Conservation (phyloP, 768 basidiomycete genomes). For the Suillus decipiens region DNA sequence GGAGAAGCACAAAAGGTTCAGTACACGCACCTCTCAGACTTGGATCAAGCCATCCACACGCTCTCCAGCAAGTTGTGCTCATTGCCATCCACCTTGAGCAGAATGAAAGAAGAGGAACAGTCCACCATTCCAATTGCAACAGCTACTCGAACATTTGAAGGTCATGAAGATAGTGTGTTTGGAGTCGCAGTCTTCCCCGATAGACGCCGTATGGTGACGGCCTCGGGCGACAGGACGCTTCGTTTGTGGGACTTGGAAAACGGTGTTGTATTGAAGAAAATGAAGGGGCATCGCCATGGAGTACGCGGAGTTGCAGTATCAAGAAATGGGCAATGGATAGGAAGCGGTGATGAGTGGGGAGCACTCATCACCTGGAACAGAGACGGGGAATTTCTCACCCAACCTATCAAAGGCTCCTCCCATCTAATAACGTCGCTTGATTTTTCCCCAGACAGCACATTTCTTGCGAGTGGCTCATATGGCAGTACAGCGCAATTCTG, state of each 20-base stretch:
- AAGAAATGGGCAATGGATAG: not conserved
- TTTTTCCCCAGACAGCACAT: not conserved
- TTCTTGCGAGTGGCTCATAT: not conserved
- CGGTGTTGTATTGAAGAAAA: not conserved
- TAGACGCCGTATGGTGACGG: not conserved
- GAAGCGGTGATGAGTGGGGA: not conserved
- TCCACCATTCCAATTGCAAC: not conserved
- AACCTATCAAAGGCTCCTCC: constrained; percentile 2
- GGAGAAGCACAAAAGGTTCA: no score
- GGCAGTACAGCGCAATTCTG: not conserved
- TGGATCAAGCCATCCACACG: no score
- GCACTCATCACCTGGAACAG: not conserved
- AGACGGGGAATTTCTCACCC: not conserved
- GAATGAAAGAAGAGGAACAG: not conserved
- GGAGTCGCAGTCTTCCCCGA: not conserved
- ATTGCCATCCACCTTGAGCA: not conserved
- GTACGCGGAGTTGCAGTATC: not conserved
- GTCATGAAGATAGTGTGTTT: not conserved
- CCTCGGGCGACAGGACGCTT: not conserved
- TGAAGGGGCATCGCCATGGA: not conserved
- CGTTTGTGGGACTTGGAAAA: not conserved
- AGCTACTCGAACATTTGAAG: not conserved
- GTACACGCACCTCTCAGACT: no score
- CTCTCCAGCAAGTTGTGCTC: not conserved
- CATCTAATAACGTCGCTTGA: not conserved